phyloP scores from a whole-genome alignment of 352 stramenopile species.

The Aphanomyces cochlioides region DNA sequence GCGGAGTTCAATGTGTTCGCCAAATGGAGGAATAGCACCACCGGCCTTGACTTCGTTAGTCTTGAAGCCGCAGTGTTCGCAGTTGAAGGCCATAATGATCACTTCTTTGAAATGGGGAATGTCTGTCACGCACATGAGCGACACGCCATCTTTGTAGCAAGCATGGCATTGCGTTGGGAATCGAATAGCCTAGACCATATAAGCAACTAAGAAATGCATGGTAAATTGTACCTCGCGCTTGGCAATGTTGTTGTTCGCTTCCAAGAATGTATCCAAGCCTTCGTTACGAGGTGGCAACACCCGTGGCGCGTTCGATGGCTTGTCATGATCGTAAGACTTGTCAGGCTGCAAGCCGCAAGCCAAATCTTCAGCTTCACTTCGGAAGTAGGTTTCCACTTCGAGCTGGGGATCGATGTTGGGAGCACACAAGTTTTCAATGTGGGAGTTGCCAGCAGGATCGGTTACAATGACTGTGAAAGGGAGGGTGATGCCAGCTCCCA shows the following conservation, averaged over 20 bases:
- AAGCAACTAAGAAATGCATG: background rate
- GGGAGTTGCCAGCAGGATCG: constrained; percentile 87
- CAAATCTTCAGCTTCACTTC: constrained; percentile 71
- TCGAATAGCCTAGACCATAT: constrained; percentile 49
- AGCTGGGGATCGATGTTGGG: constrained; percentile 76
- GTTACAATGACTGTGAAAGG: constrained; percentile 84
- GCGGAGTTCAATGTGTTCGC: constrained; percentile 71
- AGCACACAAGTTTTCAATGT: constrained; percentile 86
- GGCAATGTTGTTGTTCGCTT: constrained; percentile 50
- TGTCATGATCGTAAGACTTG: constrained; percentile 44
- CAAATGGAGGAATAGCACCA: constrained; percentile 79
- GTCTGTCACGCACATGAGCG: constrained; percentile 89
- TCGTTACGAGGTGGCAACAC: constrained; percentile 61
- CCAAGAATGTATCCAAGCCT: constrained; percentile 60
- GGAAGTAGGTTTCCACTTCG: constrained; percentile 64
- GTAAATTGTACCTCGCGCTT: constrained; percentile 47
- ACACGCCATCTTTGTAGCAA: constrained; percentile 63
- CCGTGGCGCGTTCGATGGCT: constrained; percentile 42
- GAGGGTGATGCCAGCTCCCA: constrained; percentile 57
- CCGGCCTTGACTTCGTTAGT: constrained; percentile 91
- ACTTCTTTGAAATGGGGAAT: constrained; percentile 94
- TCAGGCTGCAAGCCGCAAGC: constrained; percentile 66
- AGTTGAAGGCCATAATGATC: constrained; percentile 92
- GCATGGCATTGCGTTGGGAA: constrained; percentile 80
- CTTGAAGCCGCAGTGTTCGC: constrained; percentile 88